Evolutionary conservation across 1,284 basidiomycete species (phyloP).

Genomic region (Cutaneotrichosporon dermatis): DNA sequence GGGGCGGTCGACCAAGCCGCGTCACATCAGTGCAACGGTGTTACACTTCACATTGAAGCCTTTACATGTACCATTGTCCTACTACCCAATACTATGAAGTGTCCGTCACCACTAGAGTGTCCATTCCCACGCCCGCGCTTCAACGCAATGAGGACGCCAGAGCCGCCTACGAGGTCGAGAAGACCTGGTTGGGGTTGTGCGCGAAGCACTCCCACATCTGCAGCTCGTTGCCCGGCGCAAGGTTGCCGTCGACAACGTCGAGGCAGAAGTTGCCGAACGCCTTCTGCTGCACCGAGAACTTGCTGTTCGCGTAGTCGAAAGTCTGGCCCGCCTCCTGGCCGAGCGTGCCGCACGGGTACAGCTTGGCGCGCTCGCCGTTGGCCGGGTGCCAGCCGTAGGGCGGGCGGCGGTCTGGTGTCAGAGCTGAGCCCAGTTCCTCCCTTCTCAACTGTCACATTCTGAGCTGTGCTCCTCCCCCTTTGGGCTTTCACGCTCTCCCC

Average conservation of each 20-base stretch:
- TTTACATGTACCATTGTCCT: too few species aligned
- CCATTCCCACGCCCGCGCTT: neutral
- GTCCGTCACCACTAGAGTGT: neutral
- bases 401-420: neutral
- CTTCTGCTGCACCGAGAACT: neutral
- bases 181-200: slow-evolving; percentile 22
- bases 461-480: too few species aligned
- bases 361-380: slow-evolving; percentile 1
- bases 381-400: neutral
- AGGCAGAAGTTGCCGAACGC: slow-evolving; percentile 17
- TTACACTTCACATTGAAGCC: too few species aligned
- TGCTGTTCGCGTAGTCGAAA: neutral
- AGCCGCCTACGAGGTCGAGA: neutral
- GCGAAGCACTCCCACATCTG: slow-evolving; percentile 27
- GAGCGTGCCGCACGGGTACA: neutral
- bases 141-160: too few species aligned
- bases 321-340: neutral
- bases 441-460: too few species aligned
- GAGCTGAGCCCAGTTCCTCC: neutral
- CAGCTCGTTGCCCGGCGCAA: slow-evolving; percentile 12
- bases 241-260: slow-evolving; percentile 22
- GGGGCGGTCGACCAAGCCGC: too few species aligned
- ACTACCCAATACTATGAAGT: neutral
- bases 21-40: too few species aligned
- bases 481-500: too few species aligned